Conservation (phyloP, 805 yeast genomes). For the Suhomyces prunicola region DNA sequence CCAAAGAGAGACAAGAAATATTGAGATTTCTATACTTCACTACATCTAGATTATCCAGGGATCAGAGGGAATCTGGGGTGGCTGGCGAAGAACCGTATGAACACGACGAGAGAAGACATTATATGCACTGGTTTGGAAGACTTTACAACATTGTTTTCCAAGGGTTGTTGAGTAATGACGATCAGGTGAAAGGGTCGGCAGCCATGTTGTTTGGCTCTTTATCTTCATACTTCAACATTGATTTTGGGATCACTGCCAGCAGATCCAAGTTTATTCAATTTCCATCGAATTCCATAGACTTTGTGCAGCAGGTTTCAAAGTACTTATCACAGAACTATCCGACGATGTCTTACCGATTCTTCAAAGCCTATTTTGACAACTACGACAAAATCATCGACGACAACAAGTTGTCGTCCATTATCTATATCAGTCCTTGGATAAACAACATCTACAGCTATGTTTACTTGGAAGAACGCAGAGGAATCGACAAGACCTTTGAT, state of each 20-base stretch:
- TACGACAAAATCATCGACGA: conserved; percentile 38
- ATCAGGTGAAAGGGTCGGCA: conserved; percentile 59
- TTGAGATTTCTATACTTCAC: conserved; percentile 68
- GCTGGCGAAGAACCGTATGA: not conserved
- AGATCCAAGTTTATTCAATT: conserved; percentile 60
- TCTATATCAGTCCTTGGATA: conserved; percentile 72
- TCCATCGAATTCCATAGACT: conserved; percentile 64
- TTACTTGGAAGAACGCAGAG: conserved; percentile 53
- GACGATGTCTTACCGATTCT: conserved; percentile 57
- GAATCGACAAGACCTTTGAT: conserved; percentile 58
- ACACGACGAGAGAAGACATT: conserved; percentile 18
- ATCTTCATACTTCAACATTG: conserved; percentile 55
- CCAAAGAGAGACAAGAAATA: conserved; percentile 51
- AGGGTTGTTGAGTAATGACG: conserved; percentile 61
- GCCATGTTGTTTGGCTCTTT: conserved; percentile 61
- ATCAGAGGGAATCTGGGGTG: conserved; percentile 8
- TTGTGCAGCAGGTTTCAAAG: conserved; percentile 54
- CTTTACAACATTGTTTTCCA: conserved; percentile 62
- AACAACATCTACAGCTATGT: conserved; percentile 60
- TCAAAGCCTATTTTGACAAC: conserved; percentile 45
- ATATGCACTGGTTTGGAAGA: conserved; percentile 48
- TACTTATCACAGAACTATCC: conserved; percentile 59
- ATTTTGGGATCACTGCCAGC: conserved; percentile 54
- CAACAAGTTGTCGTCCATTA: conserved; percentile 40
- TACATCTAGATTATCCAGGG: conserved; percentile 44